These are phyloP conservation scores for Coccomyxa sp. DNA, from an alignment of 139 green algal genomes.

Conservation along the genomic window DNA sequence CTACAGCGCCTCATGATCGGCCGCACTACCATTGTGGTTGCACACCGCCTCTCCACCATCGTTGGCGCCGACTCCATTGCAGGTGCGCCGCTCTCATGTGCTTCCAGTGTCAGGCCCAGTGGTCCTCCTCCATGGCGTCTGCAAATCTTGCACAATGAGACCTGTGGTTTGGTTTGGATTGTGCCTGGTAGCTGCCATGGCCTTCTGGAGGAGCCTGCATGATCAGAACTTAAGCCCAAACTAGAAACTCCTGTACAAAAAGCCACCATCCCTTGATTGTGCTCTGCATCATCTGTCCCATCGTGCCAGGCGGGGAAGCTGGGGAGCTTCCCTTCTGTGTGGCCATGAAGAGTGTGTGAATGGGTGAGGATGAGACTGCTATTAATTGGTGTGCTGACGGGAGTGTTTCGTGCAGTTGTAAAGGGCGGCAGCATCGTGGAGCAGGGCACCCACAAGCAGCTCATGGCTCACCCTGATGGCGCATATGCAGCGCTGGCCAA, in stretches of 20 bases:
- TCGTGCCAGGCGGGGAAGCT: too few species aligned
- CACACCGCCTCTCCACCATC: slow-evolving; percentile 61
- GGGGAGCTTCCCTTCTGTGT: too few species aligned
- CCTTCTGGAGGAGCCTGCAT: neutral
- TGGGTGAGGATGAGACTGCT: too few species aligned
- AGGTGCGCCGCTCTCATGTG: slow-evolving; percentile 6
- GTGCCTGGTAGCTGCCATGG: neutral
- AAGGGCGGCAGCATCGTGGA: slow-evolving; percentile 48
- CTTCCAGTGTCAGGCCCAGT: neutral
- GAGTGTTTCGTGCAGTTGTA: slow-evolving; percentile 29
- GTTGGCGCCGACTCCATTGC: slow-evolving; percentile 50
- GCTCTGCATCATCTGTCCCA: too few species aligned
- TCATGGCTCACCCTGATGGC: slow-evolving; percentile 41
- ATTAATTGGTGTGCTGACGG: too few species aligned
- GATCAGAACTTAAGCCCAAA: too few species aligned
- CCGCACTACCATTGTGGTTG: slow-evolving; percentile 56
- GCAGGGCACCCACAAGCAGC: slow-evolving; percentile 56
- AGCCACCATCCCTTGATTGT: too few species aligned
- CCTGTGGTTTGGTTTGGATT: too few species aligned
- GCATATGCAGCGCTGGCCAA: slow-evolving; percentile 62
- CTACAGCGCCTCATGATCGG: slow-evolving; percentile 28
- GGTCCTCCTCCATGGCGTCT: too few species aligned
- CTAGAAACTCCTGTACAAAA: too few species aligned
- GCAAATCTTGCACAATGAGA: too few species aligned
- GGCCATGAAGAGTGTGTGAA: too few species aligned